Evolutionary conservation across 805 yeast genomes (phyloP), one percentile per base, ranked within the genome.

Genomic region (Torulaspora quercuum): DNA sequence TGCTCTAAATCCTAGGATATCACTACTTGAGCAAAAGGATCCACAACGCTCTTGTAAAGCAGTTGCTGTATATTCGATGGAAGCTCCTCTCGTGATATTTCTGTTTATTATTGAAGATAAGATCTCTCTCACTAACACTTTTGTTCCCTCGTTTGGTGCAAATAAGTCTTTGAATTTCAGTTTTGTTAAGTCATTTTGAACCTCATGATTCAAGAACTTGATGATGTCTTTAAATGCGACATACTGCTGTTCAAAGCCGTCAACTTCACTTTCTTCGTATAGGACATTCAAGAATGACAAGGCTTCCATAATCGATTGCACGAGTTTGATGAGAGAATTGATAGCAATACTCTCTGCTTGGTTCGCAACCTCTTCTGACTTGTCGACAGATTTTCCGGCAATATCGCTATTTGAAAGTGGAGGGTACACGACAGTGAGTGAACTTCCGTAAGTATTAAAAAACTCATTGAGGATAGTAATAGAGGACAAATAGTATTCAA

Each of bases 291-390:
- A 67, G 57, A 92, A 92, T 2, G 97, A 87, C 20, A 90, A 68
- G 0, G 95, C 95, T 62, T 92, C 97, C 49, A 86, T 85, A 61
- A 87, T 78, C 5, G 86, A 78, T 37, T 75, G 76, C 38, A 89
- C 72, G 7, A 89, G 73, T 51, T 83, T 80, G 29, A 85, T 69
- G 24, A 92, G 64, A 0, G 96, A 78, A 17, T 80, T 78, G 46
- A 90, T 75, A 5, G 95, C 95, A 52, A 87, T 79, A 52, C 86
- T 88, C 57, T 92, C 98, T 1, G 95, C 95, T 61, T 92, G 89
- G 37, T 77, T 67, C 28, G 88, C 80, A 27, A 82, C 77, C 47
- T 83, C 90, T 33, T 76, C 73, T 4, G 63, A 48, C 36, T 65
- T 65, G 42, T 63, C 65, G 11, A 55, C 43, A 37, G 46, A 49